A percentile compares a stretch with the other conserved stretches of the same genome.
These are phyloP conservation scores for Kazachstania sp. DNA, from an alignment of 1,139 yeast species.

Conservation along the genomic window DNA sequence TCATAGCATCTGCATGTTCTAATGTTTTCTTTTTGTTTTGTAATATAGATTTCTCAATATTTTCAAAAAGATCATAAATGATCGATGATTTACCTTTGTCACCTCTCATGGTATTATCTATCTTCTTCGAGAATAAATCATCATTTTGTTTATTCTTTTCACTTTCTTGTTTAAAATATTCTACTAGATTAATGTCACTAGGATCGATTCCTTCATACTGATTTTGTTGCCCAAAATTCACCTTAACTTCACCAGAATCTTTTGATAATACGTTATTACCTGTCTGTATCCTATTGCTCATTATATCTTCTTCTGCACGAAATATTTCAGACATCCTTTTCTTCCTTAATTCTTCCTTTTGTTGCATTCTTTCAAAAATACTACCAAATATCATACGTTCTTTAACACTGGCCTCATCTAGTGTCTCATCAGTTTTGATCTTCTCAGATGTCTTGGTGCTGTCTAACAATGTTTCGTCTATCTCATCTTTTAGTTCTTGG, in stretches of 20 bases:
- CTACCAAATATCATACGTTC: slow-evolving; percentile 18
- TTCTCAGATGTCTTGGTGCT: neutral
- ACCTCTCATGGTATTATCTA: neutral
- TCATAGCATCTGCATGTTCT: slow-evolving; percentile 5
- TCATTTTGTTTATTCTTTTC: neutral
- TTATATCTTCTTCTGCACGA: neutral
- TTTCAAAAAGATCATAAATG: slow-evolving; percentile 5
- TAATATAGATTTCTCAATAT: slow-evolving; percentile 6
- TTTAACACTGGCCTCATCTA: slow-evolving; percentile 12
- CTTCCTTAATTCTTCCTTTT: slow-evolving; percentile 14
- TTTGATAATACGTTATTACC: too few relatives aligned
- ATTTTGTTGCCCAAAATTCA: slow-evolving; percentile 2
- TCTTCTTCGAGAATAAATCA: neutral
- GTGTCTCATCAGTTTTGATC: slow-evolving; percentile 8
- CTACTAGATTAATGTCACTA: slow-evolving; percentile 3
- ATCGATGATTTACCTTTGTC: neutral
- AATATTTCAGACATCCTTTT: slow-evolving; percentile 7
- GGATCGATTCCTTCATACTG: neutral
- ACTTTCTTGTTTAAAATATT: slow-evolving; percentile 6
- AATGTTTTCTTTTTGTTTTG: slow-evolving; percentile 6
- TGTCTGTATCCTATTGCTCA: too few relatives aligned
- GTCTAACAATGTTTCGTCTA: neutral
- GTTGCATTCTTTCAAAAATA: slow-evolving; percentile 17
- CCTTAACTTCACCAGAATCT: slow-evolving; percentile 3
- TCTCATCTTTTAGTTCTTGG: neutral